Evolutionary conservation across 2,329 filamentous ascomycete species (phyloP).

Genomic region (Magnaporthiopsis incrustans): DNA sequence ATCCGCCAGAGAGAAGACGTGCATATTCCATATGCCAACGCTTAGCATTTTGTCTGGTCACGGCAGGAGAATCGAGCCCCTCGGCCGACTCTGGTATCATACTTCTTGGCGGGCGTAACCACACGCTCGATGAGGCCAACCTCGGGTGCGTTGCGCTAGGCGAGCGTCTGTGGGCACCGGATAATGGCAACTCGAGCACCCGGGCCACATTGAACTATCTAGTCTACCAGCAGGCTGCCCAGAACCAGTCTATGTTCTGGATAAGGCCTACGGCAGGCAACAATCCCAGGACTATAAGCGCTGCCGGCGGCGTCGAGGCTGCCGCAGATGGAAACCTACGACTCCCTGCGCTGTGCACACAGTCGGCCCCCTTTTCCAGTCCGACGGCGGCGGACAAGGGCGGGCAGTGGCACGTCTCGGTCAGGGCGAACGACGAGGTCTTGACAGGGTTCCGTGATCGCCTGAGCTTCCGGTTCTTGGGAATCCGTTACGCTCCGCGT

Average conservation of each 20-base stretch:
- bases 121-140: conserved; percentile 20
- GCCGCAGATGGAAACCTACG: conserved; percentile 10
- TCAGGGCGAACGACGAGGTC: conserved; percentile 30
- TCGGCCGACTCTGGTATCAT: conserved; percentile 26
- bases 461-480: conserved; percentile 42
- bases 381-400: conserved; percentile 22
- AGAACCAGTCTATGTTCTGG: conserved; percentile 26
- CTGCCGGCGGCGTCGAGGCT: conserved; percentile 17
- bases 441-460: conserved; percentile 33
- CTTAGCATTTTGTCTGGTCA: not conserved
- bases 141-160: conserved; percentile 26
- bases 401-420: conserved; percentile 27
- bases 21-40: not conserved
- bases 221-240: conserved; percentile 21
- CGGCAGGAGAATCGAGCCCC: conserved; percentile 24
- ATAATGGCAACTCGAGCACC: conserved; percentile 17
- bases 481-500: conserved; percentile 36
- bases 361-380: conserved; percentile 33
- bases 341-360: conserved; percentile 32
- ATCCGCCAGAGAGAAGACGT: too few species aligned
- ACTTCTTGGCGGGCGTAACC: conserved; percentile 20
- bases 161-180: conserved; percentile 30
- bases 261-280: conserved; percentile 18
- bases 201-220: conserved; percentile 28
- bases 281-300: conserved; percentile 19